Conservation (phyloP, 306 rosid genomes). For the Glycine soja region DNA sequence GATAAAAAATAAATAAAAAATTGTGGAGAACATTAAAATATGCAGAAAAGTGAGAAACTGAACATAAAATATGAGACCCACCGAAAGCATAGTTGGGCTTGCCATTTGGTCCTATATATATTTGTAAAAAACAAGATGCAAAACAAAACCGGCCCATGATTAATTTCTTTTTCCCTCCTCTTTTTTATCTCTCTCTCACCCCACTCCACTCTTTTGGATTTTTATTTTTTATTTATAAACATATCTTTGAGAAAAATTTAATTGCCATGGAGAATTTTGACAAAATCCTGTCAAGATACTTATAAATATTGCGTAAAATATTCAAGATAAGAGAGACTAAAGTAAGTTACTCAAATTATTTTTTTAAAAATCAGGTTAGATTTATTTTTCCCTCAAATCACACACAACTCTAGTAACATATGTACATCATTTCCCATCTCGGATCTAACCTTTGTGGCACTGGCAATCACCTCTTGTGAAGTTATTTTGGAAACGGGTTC, state of each 20-base stretch:
- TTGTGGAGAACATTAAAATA: no score
- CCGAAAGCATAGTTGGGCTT: neutral
- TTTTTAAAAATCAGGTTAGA: neutral
- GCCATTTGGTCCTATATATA: neutral
- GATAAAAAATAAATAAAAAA: no score
- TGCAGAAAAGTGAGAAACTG: no score
- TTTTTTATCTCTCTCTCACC: no score
- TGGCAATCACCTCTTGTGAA: neutral
- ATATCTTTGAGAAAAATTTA: no score
- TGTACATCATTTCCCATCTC: neutral
- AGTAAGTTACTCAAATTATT: neutral
- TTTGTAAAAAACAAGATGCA: neutral
- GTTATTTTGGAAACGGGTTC: neutral
- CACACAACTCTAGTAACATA: neutral
- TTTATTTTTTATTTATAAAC: no score
- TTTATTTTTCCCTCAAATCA: neutral
- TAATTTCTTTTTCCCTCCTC: neutral
- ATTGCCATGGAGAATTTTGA: no score
- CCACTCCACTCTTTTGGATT: no score
- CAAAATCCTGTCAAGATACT: no score
- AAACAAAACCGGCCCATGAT: neutral
- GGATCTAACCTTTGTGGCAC: neutral
- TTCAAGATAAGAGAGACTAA: neutral
- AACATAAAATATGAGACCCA: neutral
- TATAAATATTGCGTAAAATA: no score